Base-by-base conservation (phyloP, 805 yeast genomes). In the Candida gorgasii region DNA sequence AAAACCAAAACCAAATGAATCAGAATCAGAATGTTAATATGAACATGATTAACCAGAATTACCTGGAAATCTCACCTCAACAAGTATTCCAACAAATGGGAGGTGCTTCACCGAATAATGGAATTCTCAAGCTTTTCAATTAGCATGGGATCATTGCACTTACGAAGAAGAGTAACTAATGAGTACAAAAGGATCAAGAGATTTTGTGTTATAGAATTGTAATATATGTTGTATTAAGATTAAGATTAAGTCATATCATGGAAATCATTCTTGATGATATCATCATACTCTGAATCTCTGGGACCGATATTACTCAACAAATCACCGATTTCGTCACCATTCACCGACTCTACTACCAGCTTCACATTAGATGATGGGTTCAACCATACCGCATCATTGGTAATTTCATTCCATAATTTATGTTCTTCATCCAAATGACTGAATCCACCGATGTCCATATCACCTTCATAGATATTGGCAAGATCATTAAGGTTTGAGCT, bases 331-430 rank as follows among this genome's bases (percentile, higher is more conserved):
- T 36, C 47, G 5, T 31, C 38, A 11, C 9, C 26, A 12, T 20
- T 23, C 12, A 37, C 42, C 5, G 17, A n/a, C 2, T 33, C 23
- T 5, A 24, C 3, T 3, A 23, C 12, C 14, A 5, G 19, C 12
- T 36, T 32, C 3, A 8, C 19, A 37, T 30, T 47, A 17, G 36
- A 16, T n/a, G 39, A 24, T 19, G 47, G 59, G 48, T 67, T 68
- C 43, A 86, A 61, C 95, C 95, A 86, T 50, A 78, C 81, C 0
- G 90, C 90, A 53, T 84, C 88, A 53, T 76, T 78, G 0, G 89
- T 80, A 42, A 86, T 82, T 48, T 85, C 90, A 54, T 79, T 82
- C 95, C 95, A 86, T 23, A 86, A 62, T 46, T 82, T 58, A 42
- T 69, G 76, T 44, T 71, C 76, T 36, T 69, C 75, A 29, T 63